phyloP scores from a whole-genome alignment of 768 basidiomycete genomes.

The Lyophyllum atratum region DNA sequence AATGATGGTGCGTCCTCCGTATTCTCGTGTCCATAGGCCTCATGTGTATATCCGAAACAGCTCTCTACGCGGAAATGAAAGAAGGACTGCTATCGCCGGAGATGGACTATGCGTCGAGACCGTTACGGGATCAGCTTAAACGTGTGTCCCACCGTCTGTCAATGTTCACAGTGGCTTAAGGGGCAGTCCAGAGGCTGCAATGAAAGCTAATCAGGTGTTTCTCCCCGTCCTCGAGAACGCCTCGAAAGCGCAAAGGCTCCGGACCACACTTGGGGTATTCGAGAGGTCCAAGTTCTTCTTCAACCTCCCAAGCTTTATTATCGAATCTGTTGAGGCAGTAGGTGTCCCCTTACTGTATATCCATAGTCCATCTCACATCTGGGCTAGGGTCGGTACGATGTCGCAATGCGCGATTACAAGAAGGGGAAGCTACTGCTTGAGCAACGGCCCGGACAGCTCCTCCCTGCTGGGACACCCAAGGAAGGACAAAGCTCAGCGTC shows the following conservation, averaged over 20 bases:
- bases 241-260: slow-evolving; percentile 89
- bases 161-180: not conserved
- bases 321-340: slow-evolving; percentile 89
- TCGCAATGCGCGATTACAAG: slow-evolving; percentile 93
- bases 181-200: slow-evolving; percentile 67
- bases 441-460: slow-evolving; percentile 83
- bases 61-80: slow-evolving; percentile 90
- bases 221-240: slow-evolving; percentile 95
- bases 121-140: slow-evolving; percentile 83
- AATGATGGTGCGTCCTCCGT: slow-evolving; percentile 72
- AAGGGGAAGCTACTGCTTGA: slow-evolving; percentile 92
- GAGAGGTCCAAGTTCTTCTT: slow-evolving; percentile 98
- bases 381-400: slow-evolving; percentile 85
- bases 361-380: not conserved
- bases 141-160: slow-evolving; percentile 45
- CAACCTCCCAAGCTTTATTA: slow-evolving; percentile 90
- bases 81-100: slow-evolving; percentile 78
- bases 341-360: slow-evolving; percentile 26
- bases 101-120: slow-evolving; percentile 81
- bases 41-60: slow-evolving; percentile 40
- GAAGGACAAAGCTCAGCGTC: slow-evolving; percentile 50
- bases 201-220: slow-evolving; percentile 94
- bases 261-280: slow-evolving; percentile 92
- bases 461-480: slow-evolving; percentile 67
- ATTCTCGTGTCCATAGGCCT: not conserved